Evolutionary conservation across 129 eudicot species (phyloP), one percentile per base, ranked within the genome.

Genomic region (Silybum marianum): DNA sequence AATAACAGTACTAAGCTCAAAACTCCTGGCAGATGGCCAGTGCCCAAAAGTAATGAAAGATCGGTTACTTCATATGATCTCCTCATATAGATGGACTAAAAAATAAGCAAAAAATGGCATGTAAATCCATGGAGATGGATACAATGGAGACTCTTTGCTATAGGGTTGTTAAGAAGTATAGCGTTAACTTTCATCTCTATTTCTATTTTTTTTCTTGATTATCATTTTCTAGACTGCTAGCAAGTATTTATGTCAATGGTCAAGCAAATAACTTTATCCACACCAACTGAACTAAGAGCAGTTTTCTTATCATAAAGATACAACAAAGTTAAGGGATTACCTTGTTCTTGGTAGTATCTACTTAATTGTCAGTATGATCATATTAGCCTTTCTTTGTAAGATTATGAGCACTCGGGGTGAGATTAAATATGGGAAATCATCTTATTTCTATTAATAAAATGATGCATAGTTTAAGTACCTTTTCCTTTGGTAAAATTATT

Each of bases 401-500:
- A 8, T 65, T 23, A 65, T 21, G 69, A 63, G 28, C 12, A 21
- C 12, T 21, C 30, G 14, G 26, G n/a, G 42, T 46, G 23, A 58
- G 66, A 48, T 78, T 51, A 18, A 42, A 78, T 6, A 71, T 21
- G 10, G 11, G 40, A 25, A 62, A 14, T 40, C 28, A 9, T 82
- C 30, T 38, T 54, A 69, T 24, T 66, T 69, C 48, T 82, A 82
- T 60, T 14, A 51, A 70, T 69, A 9, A 25, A 24, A 54, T 6
- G 39, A 44, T 69, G 42, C 38, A 76, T 18, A 39, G 19, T n/a
- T 13, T 9, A 67, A 7, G 67, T 74, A 91, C 97, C 98, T 89
- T 90, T 93, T 23, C 84, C 87, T 62, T 87, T 93, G 13, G 85
- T 44, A 62, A 90, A 85, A 69, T 77, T 81, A 87, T 84, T 80